A percentile compares a stretch with the other conserved stretches of the same genome.
These are phyloP conservation scores for Coemansia sp. DNA, from an alignment of 192 early-diverging fungal species.

Conservation along the genomic window DNA sequence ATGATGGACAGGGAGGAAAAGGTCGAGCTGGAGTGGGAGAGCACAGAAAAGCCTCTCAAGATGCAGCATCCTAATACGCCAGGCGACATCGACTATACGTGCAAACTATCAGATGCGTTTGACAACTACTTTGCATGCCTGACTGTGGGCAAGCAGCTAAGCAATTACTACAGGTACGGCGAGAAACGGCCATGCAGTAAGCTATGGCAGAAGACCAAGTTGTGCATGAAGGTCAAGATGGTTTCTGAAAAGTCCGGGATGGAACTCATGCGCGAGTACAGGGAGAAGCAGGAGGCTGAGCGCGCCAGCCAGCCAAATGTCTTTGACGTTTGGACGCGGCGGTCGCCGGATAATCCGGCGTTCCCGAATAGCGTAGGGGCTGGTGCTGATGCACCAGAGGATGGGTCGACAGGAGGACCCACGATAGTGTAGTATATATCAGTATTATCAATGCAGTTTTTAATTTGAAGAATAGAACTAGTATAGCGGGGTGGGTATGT, in stretches of 20 bases:
- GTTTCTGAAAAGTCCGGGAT: slow-evolving; percentile 34
- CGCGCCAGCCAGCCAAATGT: slow-evolving; percentile 33
- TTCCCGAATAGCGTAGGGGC: not conserved
- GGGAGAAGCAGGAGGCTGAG: slow-evolving; percentile 25
- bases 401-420: too few species aligned
- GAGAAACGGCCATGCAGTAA: slow-evolving; percentile 41
- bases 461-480: too few species aligned
- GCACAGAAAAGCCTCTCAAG: slow-evolving; percentile 8
- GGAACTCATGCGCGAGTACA: slow-evolving; percentile 33
- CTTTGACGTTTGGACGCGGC: slow-evolving; percentile 46
- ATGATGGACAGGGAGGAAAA: not conserved
- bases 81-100: slow-evolving; percentile 22
- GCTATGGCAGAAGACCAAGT: slow-evolving; percentile 40
- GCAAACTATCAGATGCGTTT: slow-evolving; percentile 49
- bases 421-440: too few species aligned
- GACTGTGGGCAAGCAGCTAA: slow-evolving; percentile 50
- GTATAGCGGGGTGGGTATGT: too few species aligned
- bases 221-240: slow-evolving; percentile 47
- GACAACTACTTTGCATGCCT: slow-evolving; percentile 51
- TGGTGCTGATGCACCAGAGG: not conserved
- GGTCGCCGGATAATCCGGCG: slow-evolving; percentile 2
- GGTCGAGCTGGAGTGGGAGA: slow-evolving; percentile 15
- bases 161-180: slow-evolving; percentile 55
- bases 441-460: too few species aligned
- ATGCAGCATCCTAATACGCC: not conserved